phyloP scores from a whole-genome alignment of 805 yeast species.

The Metschnikowia lachancei region DNA sequence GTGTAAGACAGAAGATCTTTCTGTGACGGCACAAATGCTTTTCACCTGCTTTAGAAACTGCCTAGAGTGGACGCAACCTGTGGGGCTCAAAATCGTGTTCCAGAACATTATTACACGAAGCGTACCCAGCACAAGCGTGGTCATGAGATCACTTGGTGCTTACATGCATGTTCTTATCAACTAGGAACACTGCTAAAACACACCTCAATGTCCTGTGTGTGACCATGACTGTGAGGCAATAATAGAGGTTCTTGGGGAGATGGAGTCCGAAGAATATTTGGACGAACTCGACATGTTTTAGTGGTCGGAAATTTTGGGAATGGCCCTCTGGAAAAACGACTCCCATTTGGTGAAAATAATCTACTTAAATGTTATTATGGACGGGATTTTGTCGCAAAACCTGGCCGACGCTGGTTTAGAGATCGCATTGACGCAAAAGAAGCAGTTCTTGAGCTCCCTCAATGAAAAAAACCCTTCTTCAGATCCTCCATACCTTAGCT shows the following conservation, averaged over 20 bases:
- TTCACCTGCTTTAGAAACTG: conserved; percentile 15
- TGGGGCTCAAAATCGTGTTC: conserved; percentile 25
- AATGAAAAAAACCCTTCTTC: conserved; percentile 24
- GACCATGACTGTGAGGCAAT: conserved; percentile 26
- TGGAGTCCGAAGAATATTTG: neutral
- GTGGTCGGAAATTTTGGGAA: conserved; percentile 27
- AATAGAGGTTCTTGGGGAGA: conserved; percentile 5
- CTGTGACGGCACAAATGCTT: conserved; percentile 9
- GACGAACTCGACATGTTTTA: conserved; percentile 6
- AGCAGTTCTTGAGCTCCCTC: conserved; percentile 20
- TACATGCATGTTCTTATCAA: conserved; percentile 25
- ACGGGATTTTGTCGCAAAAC: conserved; percentile 23
- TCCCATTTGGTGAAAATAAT: conserved; percentile 28
- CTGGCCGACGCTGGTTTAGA: conserved; percentile 27
- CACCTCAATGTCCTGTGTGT: conserved; percentile 19
- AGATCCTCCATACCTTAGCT: conserved; percentile 32
- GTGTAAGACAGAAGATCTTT: conserved; percentile 5
- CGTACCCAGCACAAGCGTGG: conserved; percentile 9
- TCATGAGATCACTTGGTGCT: conserved; percentile 23
- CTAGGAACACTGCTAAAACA: conserved; percentile 25
- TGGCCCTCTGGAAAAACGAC: conserved; percentile 26
- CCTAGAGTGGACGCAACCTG: conserved; percentile 21
- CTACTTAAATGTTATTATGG: conserved; percentile 32
- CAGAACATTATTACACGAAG: conserved; percentile 15
- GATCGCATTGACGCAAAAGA: conserved; percentile 1